A percentile compares a stretch with the other conserved stretches of the same genome.
Evolutionary conservation across 176 grass and related monocot genomes (phyloP).

Genomic region (Urochloa ruziziensis): DNA sequence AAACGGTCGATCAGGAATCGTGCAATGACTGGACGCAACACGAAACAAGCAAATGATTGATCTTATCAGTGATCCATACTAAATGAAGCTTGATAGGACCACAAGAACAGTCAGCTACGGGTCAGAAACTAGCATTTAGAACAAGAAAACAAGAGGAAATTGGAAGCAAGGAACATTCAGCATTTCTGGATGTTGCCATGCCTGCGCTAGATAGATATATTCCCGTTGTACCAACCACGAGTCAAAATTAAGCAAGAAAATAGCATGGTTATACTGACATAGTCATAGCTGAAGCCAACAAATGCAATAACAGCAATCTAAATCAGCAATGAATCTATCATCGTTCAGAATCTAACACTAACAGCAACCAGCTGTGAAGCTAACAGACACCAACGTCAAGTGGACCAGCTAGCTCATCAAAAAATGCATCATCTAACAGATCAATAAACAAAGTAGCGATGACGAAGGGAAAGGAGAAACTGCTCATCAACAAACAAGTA

Average conservation of each 20-base stretch:
- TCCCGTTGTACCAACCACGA: neutral
- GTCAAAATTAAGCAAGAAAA: neutral
- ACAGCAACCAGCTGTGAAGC: neutral
- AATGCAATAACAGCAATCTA: neutral
- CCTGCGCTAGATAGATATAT: neutral
- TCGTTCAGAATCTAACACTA: neutral
- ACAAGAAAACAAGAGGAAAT: neutral
- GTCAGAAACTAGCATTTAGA: neutral
- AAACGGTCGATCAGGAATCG: neutral
- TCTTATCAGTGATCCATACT: neutral
- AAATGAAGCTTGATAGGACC: constrained; percentile 1
- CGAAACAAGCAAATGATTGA: neutral
- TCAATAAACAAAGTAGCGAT: neutral
- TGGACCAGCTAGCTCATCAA: too few species aligned
- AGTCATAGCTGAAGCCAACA: neutral
- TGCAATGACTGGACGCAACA: neutral
- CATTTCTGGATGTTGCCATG: neutral
- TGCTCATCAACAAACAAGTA: neutral
- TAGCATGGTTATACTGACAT: neutral
- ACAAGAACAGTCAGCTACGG: neutral
- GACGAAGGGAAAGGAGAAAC: neutral
- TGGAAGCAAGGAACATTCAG: neutral
- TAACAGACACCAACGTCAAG: neutral
- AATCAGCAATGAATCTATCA: neutral
- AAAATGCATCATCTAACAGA: neutral